phyloP scores from a whole-genome alignment of 2,329 filamentous ascomycete species.

The Dissoconium aciculare region DNA sequence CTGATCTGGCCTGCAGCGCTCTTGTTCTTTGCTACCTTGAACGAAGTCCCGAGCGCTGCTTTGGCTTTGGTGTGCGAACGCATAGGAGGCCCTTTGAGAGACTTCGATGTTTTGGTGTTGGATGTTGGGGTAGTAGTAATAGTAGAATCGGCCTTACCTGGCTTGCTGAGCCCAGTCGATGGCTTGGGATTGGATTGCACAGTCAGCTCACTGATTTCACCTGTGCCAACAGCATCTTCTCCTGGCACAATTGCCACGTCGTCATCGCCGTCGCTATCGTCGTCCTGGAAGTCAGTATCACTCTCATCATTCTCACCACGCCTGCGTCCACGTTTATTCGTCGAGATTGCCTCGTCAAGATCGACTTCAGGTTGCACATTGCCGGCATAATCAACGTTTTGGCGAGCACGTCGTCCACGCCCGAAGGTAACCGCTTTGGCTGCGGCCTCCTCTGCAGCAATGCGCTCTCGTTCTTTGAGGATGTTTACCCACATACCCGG shows the following conservation, averaged over 20 bases:
- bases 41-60: not conserved
- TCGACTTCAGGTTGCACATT: conserved; percentile 16
- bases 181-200: too few relatives aligned
- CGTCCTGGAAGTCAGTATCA: conserved; percentile 37
- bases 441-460: conserved; percentile 58
- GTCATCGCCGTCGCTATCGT: conserved; percentile 24
- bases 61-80: conserved; percentile 4
- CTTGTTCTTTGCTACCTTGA: too few relatives aligned
- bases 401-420: conserved; percentile 61
- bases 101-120: not conserved
- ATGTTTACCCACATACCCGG: conserved; percentile 81
- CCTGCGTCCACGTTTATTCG: conserved; percentile 23
- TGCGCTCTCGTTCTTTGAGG: conserved; percentile 63
- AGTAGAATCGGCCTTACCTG: not conserved
- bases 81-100: not conserved
- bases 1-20: conserved; percentile 14
- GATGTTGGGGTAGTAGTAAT: not conserved
- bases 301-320: conserved; percentile 28
- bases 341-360: conserved; percentile 16
- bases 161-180: not conserved
- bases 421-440: conserved; percentile 61
- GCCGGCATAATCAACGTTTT: conserved; percentile 37
- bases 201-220: conserved; percentile 10
- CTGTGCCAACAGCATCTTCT: conserved; percentile 8
- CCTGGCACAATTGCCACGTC: conserved; percentile 8